Evolutionary conservation across 192 early-diverging fungal species (phyloP).

Genomic region (Geranomyces michiganensis): DNA sequence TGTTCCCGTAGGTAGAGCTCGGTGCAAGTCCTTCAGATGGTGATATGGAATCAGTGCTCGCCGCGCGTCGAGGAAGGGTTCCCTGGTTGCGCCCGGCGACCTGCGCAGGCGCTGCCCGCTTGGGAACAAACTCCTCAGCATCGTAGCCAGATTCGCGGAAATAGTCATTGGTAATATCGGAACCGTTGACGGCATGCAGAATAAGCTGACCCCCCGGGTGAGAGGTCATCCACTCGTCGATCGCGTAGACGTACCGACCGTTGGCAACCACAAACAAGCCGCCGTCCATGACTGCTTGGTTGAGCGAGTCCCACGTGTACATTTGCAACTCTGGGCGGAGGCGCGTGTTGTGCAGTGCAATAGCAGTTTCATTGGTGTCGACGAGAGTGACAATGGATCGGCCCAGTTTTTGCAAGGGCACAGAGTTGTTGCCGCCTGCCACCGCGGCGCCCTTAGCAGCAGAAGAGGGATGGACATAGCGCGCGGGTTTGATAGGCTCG

Average conservation of each 20-base stretch:
- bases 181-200: slow-evolving; percentile 46
- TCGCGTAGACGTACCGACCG: slow-evolving; percentile 47
- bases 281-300: slow-evolving; percentile 36
- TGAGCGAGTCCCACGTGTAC: slow-evolving; percentile 47
- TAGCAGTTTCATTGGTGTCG: not conserved
- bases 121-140: slow-evolving; percentile 43
- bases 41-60: not conserved
- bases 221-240: slow-evolving; percentile 36
- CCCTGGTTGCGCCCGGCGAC: not conserved
- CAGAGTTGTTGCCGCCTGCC: not conserved
- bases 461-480: not conserved
- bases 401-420: not conserved
- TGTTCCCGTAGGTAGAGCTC: not conserved
- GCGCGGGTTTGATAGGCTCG: not conserved
- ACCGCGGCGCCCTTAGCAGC: not conserved
- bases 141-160: slow-evolving; percentile 49
- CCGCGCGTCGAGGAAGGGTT: not conserved
- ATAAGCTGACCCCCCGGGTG: slow-evolving; percentile 55
- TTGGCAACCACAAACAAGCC: slow-evolving; percentile 50
- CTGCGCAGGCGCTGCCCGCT: slow-evolving; percentile 24
- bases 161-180: slow-evolving; percentile 55
- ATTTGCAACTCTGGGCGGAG: slow-evolving; percentile 10
- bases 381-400: slow-evolving; percentile 12
- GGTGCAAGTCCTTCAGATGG: not conserved
- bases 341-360: slow-evolving; percentile 10